These are phyloP conservation scores for Monosporascus sp. DNA, from an alignment of 2,329 filamentous ascomycete genomes.

Conservation along the genomic window DNA sequence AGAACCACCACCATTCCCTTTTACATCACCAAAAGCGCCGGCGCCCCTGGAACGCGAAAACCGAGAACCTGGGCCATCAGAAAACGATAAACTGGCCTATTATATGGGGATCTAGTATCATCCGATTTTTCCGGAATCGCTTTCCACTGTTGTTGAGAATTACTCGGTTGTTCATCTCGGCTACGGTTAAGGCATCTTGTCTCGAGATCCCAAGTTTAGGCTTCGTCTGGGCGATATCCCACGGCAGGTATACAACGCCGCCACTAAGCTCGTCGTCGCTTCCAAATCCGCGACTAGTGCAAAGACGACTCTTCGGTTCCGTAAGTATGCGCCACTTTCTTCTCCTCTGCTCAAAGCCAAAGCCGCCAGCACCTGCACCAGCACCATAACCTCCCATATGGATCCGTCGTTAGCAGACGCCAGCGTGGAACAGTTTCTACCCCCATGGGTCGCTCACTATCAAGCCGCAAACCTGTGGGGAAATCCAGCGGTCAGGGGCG, in stretches of 20 bases:
- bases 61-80: background rate
- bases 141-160: background rate
- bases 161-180: background rate
- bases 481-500: slow-evolving; percentile 10
- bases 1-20: background rate
- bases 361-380: too few species aligned
- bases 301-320: background rate
- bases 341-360: background rate
- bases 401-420: background rate
- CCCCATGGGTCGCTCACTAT: background rate
- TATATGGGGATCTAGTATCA: background rate
- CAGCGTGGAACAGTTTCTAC: background rate
- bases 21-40: background rate
- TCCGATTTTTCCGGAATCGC: background rate
- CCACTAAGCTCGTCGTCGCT: background rate
- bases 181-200: background rate
- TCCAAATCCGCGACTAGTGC: background rate
- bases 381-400: too few species aligned
- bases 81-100: background rate
- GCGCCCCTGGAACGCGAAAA: background rate
- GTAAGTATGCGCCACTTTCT: background rate
- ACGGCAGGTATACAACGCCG: background rate
- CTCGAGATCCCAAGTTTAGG: background rate
- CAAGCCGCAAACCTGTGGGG: background rate
- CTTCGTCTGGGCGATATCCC: background rate